A percentile compares a stretch with the other conserved stretches of the same genome.
phyloP scores from a whole-genome alignment of 2,329 filamentous ascomycete species.

The Akanthomyces dipterigenus region DNA sequence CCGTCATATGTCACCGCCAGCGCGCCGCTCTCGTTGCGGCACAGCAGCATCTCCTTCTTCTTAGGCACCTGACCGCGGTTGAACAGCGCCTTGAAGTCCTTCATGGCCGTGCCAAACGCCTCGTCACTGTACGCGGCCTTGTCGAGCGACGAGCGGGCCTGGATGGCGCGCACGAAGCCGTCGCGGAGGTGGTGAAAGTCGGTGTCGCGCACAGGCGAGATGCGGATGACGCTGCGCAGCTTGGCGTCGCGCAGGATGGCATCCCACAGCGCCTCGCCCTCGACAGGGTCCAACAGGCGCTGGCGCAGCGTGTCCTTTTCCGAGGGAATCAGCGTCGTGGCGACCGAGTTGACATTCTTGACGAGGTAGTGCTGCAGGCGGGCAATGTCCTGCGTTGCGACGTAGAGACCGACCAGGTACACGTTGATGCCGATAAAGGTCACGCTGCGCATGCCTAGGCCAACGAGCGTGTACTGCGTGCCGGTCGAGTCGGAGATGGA shows the following conservation, averaged over 20 bases:
- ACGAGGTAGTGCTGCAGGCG: constrained; percentile 73
- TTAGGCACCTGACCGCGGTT: constrained; percentile 75
- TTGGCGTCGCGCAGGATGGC: constrained; percentile 58
- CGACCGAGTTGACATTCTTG: constrained; percentile 66
- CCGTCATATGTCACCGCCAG: constrained; percentile 61
- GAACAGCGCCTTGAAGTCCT: constrained; percentile 75
- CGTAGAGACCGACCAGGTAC: constrained; percentile 89
- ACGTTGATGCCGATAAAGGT: constrained; percentile 87
- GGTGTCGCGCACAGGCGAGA: constrained; percentile 87
- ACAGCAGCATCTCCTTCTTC: constrained; percentile 67
- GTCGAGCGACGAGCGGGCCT: constrained; percentile 58
- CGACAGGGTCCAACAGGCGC: constrained; percentile 60
- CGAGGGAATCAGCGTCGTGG: constrained; percentile 73
- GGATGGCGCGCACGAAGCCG: constrained; percentile 81
- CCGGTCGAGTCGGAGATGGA: constrained; percentile 34
- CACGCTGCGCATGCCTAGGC: constrained; percentile 80
- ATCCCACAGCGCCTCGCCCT: constrained; percentile 69
- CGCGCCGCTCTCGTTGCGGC: constrained; percentile 57
- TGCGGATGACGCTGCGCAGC: constrained; percentile 71
- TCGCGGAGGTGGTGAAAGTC: constrained; percentile 91
- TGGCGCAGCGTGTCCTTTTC: constrained; percentile 71
- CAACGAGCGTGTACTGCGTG: constrained; percentile 79
- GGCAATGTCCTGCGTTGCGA: constrained; percentile 75
- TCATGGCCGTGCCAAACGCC: constrained; percentile 66
- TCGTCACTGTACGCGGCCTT: constrained; percentile 58